phyloP scores from a whole-genome alignment of 495 filamentous ascomycete genomes.

The Hypoxylon cercidicola region DNA sequence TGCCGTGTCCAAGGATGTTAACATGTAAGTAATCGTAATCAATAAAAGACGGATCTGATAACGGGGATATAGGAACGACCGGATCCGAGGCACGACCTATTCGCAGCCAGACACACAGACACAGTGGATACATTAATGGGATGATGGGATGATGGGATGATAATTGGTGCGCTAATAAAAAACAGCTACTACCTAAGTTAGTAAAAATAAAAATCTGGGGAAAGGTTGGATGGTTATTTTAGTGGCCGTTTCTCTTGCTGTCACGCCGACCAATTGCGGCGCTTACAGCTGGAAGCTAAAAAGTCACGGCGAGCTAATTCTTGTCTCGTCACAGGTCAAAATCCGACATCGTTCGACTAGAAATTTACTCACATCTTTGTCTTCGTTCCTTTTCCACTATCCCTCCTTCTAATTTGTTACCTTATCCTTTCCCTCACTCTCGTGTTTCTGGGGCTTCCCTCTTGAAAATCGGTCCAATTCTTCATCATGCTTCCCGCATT shows the following conservation, averaged over 20 bases:
- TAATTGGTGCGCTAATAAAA: constrained; percentile 33
- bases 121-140: neutral
- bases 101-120: too few species aligned
- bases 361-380: constrained; percentile 37
- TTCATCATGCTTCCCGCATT: constrained; percentile 47
- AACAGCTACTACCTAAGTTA: constrained; percentile 4
- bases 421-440: neutral
- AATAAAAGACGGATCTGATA: constrained; percentile 31
- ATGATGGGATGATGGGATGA: neutral
- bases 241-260: neutral
- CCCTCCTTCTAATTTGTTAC: constrained; percentile 3
- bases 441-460: too few species aligned
- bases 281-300: neutral
- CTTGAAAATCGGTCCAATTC: neutral
- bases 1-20: too few species aligned
- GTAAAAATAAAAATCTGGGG: constrained; percentile 35
- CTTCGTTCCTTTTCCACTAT: constrained; percentile 21
- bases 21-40: too few species aligned
- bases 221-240: constrained; percentile 19
- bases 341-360: constrained; percentile 38
- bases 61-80: constrained; percentile 15
- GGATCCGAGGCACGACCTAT: too few species aligned
- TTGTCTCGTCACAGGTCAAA: neutral
- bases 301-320: constrained; percentile 19
- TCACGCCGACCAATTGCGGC: neutral